These are phyloP conservation scores for Alternaria novae-zelandiae DNA, from an alignment of 2,329 filamentous ascomycete species.

Conservation along the genomic window DNA sequence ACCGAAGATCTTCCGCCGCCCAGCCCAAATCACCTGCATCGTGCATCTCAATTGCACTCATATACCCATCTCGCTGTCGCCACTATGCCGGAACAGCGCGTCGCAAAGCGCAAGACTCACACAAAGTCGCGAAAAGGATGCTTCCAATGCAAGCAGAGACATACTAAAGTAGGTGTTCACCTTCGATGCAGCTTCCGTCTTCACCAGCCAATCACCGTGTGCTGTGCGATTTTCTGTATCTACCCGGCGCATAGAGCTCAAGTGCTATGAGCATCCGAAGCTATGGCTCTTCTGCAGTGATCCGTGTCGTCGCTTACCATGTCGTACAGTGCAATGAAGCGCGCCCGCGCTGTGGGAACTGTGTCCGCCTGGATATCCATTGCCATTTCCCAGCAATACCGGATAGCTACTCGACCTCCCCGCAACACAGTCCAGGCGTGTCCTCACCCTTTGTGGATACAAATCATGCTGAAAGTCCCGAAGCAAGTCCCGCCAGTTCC, in stretches of 20 bases:
- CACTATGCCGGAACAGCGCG: slow-evolving; percentile 27
- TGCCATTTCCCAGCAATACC: slow-evolving; percentile 34
- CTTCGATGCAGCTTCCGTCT: not conserved
- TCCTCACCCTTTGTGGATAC: slow-evolving; percentile 13
- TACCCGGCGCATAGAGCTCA: not conserved
- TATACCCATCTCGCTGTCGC: not conserved
- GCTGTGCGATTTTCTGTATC: not conserved
- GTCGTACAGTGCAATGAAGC: slow-evolving; percentile 38
- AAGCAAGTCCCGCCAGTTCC: slow-evolving; percentile 9
- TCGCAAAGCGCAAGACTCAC: slow-evolving; percentile 40
- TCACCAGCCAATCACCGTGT: slow-evolving; percentile 13
- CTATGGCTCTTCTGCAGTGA: not conserved
- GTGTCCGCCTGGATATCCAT: slow-evolving; percentile 37
- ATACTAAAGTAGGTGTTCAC: slow-evolving; percentile 36
- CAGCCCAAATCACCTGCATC: not conserved
- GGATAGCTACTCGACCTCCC: slow-evolving; percentile 26
- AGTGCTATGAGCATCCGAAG: not conserved
- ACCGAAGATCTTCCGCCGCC: not conserved
- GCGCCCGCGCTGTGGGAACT: slow-evolving; percentile 40
- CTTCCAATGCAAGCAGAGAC: slow-evolving; percentile 40
- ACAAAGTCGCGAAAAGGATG: slow-evolving; percentile 42
- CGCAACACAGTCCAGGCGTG: slow-evolving; percentile 21
- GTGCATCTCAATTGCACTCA: not conserved
- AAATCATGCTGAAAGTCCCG: slow-evolving; percentile 7
- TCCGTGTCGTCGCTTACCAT: not conserved